Base-by-base conservation (phyloP, 208 protist genomes). In the Trypanosoma theileri region DNA sequence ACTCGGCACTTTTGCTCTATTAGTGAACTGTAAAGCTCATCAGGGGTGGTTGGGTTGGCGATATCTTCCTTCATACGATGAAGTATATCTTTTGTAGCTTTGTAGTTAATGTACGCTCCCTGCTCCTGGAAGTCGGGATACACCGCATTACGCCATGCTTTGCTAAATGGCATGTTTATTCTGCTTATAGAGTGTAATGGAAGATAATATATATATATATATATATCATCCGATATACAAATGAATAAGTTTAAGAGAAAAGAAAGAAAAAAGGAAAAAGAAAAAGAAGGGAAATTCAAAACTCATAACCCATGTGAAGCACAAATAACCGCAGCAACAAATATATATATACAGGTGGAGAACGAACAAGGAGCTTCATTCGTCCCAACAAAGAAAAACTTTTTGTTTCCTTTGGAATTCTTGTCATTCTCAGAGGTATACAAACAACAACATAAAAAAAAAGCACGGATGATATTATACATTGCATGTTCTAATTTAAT, bases 61-160 rank as follows among this genome's bases (percentile, higher is more conserved):
- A 89, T 89, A 58, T 93, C 83, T 31, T 93, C 80, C 81, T 94
- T 94, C 81, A 96, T 93, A 52, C 85, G 82, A 57, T 90, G 84
- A 24, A 94, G 84, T 22, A 93, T 94, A 26, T 89, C 85, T 63
- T 93, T 96, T 0, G 79, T 92, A 31, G 77, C 80, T 63, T 96
- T 96, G 83, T 96, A 93, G 53, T 94, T 85, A 40, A 93, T 84
- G 63, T 94, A 93, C 46, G 84, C 91, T 40, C 85, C 82, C 19
- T 93, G 59, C 10, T 89, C 86, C 59, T 77, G 72, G 71, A 84
- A 94, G 71, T 96, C 91, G 9, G 88, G 84, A 77, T 92, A 94
- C 81, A 93, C 86, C 55, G 86, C 86, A 50, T 66, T 81, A 21
- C 87, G 82, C 84, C 87, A 96, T 46, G 86, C 88, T 58, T 96